Percentiles rank a stretch among this genome's conserved stretches.
Evolutionary conservation across 2,329 filamentous ascomycete species (phyloP).

Genomic region (Lachnellula suecica): DNA sequence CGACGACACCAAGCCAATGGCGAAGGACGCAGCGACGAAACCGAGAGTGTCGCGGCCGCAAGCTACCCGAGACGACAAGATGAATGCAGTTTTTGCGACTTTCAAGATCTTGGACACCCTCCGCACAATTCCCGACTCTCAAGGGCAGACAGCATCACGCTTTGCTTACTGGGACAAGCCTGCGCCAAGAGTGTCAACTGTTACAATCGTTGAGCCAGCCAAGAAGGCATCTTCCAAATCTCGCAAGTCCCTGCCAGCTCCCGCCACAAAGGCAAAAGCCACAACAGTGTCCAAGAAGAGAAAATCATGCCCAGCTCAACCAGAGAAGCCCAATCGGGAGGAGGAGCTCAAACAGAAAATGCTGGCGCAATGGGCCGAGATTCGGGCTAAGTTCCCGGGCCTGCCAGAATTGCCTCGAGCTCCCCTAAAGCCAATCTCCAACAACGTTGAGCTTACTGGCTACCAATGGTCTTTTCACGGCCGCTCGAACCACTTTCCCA

Average conservation of each 20-base stretch:
- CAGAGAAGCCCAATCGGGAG: background rate
- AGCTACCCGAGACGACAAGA: constrained; percentile 28
- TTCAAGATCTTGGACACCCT: constrained; percentile 32
- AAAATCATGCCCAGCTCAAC: constrained; percentile 5
- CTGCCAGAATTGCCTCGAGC: background rate
- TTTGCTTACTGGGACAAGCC: constrained; percentile 17
- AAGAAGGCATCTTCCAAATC: constrained; percentile 4
- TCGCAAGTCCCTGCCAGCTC: constrained; percentile 6
- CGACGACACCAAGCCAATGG: constrained; percentile 5
- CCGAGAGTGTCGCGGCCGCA: constrained; percentile 24
- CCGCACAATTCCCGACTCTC: constrained; percentile 13
- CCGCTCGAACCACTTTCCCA: constrained; percentile 18
- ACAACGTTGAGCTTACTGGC: constrained; percentile 5
- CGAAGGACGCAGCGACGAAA: constrained; percentile 11
- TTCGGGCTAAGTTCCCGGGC: background rate
- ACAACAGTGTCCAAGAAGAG: constrained; percentile 6
- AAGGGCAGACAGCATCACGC: constrained; percentile 19
- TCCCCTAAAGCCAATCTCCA: background rate
- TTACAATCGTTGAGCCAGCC: constrained; percentile 2
- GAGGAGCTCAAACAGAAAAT: background rate
- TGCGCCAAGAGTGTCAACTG: constrained; percentile 1
- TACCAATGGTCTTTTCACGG: constrained; percentile 8
- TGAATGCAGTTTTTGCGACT: constrained; percentile 29
- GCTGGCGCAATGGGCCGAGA: background rate
- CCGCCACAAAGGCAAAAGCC: background rate